These are phyloP conservation scores for Wickerhamomyces xylosicus DNA, from an alignment of 805 yeast genomes.

Conservation along the genomic window DNA sequence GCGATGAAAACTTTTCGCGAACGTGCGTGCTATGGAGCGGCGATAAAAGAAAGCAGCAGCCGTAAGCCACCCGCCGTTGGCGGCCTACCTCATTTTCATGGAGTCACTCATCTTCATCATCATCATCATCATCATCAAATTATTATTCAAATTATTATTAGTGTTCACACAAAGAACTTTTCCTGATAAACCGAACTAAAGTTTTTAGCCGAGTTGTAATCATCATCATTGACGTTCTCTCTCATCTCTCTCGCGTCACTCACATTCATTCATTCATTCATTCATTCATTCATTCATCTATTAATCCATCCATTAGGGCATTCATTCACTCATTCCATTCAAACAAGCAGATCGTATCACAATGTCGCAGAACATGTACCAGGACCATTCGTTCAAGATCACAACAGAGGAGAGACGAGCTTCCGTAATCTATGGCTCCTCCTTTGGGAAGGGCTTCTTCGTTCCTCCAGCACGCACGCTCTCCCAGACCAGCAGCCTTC, in stretches of 20 bases:
- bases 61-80: neutral
- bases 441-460: conserved; percentile 16
- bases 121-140: too few relatives aligned
- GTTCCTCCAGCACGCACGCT: conserved; percentile 8
- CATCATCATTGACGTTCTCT: too few relatives aligned
- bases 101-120: neutral
- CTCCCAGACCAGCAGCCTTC: conserved; percentile 2
- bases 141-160: too few relatives aligned
- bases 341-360: too few relatives aligned
- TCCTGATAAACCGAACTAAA: too few relatives aligned
- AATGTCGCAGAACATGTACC: neutral
- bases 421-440: conserved; percentile 16
- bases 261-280: too few relatives aligned
- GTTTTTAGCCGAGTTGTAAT: neutral
- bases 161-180: too few relatives aligned
- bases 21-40: neutral
- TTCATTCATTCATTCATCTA: neutral
- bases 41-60: neutral
- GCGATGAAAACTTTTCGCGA: neutral
- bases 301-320: neutral
- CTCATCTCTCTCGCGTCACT: neutral
- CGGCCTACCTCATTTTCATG: neutral
- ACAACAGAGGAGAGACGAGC: conserved; percentile 17
- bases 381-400: conserved; percentile 15
- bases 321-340: neutral